Percentiles rank a stretch among this genome's conserved stretches.
phyloP scores from a whole-genome alignment of 352 stramenopile species.

The Peronospora farinosa region DNA sequence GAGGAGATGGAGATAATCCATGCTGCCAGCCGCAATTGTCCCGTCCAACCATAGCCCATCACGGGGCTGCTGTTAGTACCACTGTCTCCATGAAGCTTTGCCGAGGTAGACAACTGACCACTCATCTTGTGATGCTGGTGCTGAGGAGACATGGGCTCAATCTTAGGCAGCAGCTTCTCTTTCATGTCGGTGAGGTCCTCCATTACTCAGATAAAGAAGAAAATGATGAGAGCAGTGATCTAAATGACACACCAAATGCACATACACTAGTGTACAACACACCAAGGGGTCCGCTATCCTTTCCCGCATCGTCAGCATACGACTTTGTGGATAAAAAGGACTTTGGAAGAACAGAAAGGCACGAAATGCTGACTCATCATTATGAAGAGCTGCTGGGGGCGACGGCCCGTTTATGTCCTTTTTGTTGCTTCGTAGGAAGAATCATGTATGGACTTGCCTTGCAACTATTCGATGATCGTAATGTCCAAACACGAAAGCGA shows the following conservation, averaged over 20 bases:
- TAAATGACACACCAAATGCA: not conserved
- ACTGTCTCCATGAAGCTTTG: not conserved
- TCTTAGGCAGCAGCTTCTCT: slow-evolving; percentile 34
- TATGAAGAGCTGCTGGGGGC: no score
- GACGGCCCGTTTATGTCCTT: no score
- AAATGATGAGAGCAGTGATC: not conserved
- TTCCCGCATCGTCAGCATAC: not conserved
- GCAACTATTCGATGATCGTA: no score
- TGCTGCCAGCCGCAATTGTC: slow-evolving; percentile 45
- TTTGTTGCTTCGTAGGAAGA: no score
- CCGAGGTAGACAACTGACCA: not conserved
- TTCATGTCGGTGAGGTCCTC: slow-evolving; percentile 31
- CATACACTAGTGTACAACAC: not conserved
- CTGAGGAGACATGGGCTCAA: slow-evolving; percentile 11
- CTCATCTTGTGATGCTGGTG: slow-evolving; percentile 19
- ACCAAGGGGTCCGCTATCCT: no score
- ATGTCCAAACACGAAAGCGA: no score
- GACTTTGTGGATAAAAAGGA: not conserved
- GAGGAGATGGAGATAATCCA: slow-evolving; percentile 66
- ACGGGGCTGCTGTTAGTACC: slow-evolving; percentile 3
- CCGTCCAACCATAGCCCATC: slow-evolving; percentile 16
- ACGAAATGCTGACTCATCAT: no score
- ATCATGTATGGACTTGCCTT: no score
- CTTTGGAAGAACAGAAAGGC: not conserved
- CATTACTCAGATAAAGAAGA: slow-evolving; percentile 6